These are phyloP conservation scores for Stephania japonica DNA, from an alignment of 164 flowering plant genomes.

Conservation along the genomic window DNA sequence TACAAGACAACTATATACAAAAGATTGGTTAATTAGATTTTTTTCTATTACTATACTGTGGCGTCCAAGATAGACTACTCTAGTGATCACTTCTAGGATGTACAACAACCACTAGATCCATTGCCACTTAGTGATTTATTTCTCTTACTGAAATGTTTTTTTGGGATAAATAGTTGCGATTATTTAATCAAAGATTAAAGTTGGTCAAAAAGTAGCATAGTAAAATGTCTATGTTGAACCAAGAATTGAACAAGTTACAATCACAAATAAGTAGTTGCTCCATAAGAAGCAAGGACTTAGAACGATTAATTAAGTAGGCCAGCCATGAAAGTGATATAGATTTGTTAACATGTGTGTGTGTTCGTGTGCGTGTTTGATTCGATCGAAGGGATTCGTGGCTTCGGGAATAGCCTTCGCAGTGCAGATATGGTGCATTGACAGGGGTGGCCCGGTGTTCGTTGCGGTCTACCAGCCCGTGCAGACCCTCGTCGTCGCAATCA, in stretches of 20 bases:
- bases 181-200: neutral
- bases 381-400: constrained; percentile 85
- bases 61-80: too few relatives aligned
- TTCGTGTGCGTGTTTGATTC: too few relatives aligned
- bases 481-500: constrained; percentile 93
- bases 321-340: neutral
- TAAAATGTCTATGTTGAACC: too few relatives aligned
- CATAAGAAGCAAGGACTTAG: neutral
- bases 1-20: too few relatives aligned
- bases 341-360: neutral
- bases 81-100: too few relatives aligned
- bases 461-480: constrained; percentile 99
- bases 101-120: too few relatives aligned
- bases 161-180: too few relatives aligned
- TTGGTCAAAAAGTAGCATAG: neutral
- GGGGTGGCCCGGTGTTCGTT: constrained; percentile 98
- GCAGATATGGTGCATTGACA: constrained; percentile 99
- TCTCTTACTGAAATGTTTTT: too few relatives aligned
- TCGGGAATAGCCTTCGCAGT: constrained; percentile 99
- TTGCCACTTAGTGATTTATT: too few relatives aligned
- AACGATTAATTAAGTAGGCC: neutral
- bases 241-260: too few relatives aligned
- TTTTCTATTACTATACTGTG: too few relatives aligned
- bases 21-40: too few relatives aligned
- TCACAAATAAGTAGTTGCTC: neutral